Base-by-base conservation (phyloP, 163 green algal species). In the Scenedesmus sp. region DNA sequence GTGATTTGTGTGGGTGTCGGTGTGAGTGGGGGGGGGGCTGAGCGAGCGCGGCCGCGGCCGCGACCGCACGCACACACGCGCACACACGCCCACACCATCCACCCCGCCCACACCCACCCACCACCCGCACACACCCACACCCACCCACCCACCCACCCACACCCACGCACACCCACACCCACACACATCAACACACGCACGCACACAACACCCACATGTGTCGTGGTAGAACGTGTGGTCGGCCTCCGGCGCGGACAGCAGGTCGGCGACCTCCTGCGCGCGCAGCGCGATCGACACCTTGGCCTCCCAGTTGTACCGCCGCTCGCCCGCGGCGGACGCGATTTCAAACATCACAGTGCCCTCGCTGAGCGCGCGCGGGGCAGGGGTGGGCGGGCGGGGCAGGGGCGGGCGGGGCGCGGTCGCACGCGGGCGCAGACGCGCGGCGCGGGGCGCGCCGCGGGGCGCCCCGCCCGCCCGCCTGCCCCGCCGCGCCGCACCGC, bases 221-320 rank as follows among this genome's bases (percentile, higher is more conserved):
- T 83, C 75, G 45, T 83, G 75, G 56, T 66, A 83, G 64, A 83
- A 83, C 0, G 2, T 47, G 53, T 77, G 64, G 3, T 81, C 63
- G 28, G 20, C 18, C 6, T 64, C 13, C 54, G 75, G 75, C 24
- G 70, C 56, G 7, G 54, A 17, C 3, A 83, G 33, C 14, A 76
- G 65, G 14, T 34, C 7, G 1, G 48, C 47, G 1, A 71, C 13
- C 56, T 83, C 75, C 2, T 34, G 45, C 1, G 44, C 44, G 17
- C 34, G 33, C 64, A 83, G 22, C 0, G 14, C 42, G 2, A 76
- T 39, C 9, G 22, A 44, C 4, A 77, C 45, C 53, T 83, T 83
- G 39, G 70, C 53, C 9, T 62, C 64, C 75, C 75, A 83, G 44
- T 47, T 24, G 45, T 83, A 83, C 15, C 26, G 47, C 4, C 65